phyloP scores from a whole-genome alignment of 805 yeast species.

The Candida germanica region DNA sequence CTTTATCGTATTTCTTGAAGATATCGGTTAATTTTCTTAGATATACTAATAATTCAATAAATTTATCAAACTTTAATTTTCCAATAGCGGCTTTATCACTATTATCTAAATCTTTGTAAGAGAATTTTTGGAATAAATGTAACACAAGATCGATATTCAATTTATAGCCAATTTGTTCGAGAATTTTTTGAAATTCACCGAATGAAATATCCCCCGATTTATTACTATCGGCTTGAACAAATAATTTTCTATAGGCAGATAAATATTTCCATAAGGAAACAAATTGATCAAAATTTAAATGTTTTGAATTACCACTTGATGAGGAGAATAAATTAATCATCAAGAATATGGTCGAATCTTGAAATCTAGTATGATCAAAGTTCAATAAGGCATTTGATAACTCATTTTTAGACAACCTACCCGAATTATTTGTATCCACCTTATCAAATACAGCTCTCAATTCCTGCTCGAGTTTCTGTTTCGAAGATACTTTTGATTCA shows the following conservation, averaged over 20 bases:
- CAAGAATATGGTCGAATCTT: constrained; percentile 54
- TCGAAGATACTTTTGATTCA: constrained; percentile 20
- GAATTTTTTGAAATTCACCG: constrained; percentile 60
- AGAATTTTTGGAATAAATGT: constrained; percentile 56
- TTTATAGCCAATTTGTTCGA: constrained; percentile 64
- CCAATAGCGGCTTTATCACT: constrained; percentile 28
- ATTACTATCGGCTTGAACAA: constrained; percentile 59
- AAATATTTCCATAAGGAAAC: constrained; percentile 67
- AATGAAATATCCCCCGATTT: constrained; percentile 58
- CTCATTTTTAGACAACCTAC: constrained; percentile 55
- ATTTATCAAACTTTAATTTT: constrained; percentile 69
- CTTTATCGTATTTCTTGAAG: constrained; percentile 73
- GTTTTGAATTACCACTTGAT: constrained; percentile 15
- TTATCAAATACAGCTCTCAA: constrained; percentile 50
- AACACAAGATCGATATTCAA: constrained; percentile 55
- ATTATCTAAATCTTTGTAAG: constrained; percentile 33
- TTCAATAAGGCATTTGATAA: constrained; percentile 57
- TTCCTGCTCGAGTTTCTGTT: constrained; percentile 45
- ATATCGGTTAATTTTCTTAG: constrained; percentile 72
- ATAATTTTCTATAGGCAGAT: constrained; percentile 62
- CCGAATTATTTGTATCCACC: constrained; percentile 53
- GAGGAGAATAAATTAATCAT: constrained; percentile 63
- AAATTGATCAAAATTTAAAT: constrained; percentile 54
- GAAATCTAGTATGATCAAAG: constrained; percentile 62
- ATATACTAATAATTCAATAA: constrained; percentile 78